These are phyloP conservation scores for Russula ochroleuca DNA, from an alignment of 768 basidiomycete genomes.

Conservation along the genomic window DNA sequence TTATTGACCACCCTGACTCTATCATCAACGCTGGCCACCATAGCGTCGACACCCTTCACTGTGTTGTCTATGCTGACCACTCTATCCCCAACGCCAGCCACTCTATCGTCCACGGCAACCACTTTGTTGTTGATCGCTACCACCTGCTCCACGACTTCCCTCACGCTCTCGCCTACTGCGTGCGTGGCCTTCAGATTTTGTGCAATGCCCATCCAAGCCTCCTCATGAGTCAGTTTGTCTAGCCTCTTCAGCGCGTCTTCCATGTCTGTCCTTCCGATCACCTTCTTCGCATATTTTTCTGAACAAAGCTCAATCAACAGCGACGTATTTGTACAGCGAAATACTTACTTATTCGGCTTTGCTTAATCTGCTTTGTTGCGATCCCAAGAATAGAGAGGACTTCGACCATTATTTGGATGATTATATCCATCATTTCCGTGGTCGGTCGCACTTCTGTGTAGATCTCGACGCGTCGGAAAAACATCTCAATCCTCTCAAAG, in stretches of 20 bases:
- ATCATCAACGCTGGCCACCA: too few relatives aligned
- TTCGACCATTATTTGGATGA: not conserved
- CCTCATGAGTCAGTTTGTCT: not conserved
- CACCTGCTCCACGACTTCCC: too few relatives aligned
- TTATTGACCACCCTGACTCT: too few relatives aligned
- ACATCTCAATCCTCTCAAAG: not conserved
- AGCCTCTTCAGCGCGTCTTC: not conserved
- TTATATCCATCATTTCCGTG: not conserved
- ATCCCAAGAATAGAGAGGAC: not conserved
- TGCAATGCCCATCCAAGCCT: not conserved
- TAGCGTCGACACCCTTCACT: too few relatives aligned
- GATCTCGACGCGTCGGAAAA: not conserved
- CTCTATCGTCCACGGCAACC: not conserved
- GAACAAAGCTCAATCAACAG: not conserved
- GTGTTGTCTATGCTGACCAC: too few relatives aligned
- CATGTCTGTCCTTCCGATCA: not conserved
- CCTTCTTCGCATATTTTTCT: not conserved
- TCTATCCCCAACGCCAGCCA: not conserved
- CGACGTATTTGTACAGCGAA: not conserved
- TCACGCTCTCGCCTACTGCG: not conserved
- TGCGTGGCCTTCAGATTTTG: not conserved
- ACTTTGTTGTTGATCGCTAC: too few relatives aligned
- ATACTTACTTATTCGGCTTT: not conserved
- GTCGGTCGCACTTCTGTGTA: not conserved
- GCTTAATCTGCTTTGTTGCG: not conserved